Base-by-base conservation (phyloP, 305 asterid species). In the Solanum hybrid region DNA sequence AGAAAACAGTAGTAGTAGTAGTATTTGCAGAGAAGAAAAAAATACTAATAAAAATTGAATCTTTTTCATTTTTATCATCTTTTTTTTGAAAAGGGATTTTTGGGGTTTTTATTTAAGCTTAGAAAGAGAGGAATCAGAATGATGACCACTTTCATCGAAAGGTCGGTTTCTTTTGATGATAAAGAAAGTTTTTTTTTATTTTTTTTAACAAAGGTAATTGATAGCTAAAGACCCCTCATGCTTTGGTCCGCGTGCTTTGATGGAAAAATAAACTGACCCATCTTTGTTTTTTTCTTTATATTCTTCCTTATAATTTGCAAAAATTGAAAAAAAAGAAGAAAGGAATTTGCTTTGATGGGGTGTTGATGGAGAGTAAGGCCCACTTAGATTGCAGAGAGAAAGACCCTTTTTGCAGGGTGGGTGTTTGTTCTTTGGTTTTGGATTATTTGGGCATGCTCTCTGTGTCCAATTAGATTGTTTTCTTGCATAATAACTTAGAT, bases 241-340 rank as follows among this genome's bases (percentile, higher is more conserved):
- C 98, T 96, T 96, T 91, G 96, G 90, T 94, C 93, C 94, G 97
- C 98, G 97, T 96, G 98, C 97, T 97, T 95, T 91, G 97, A 92
- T 93, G 94, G 93, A 92, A 91, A 88, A 90, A 92, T 91, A 94
- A 92, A 94, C 96, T 94, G 93, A 93, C 93, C 89, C 93, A 92
- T 90, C 89, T 90, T 78, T 78, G 82, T 81, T 37, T 88, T 86
- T 86, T 91, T 86, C 77, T 71, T 71, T 71, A 71, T 71, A 71
- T 71, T 88, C 69, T 90, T 17, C 89, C 84, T 91, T 85, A 32
- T 75, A 60, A 85, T 89, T 88, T 82, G 91, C 87, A 88, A 64
- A 31, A 35, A 81, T 86, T 93, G 79, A 88, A 87, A 64, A 12
- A 87, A 87, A 46, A 12, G 79, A 89, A 71, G 77, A 71, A 71